These are phyloP conservation scores for Cladosporium halotolerans DNA, from an alignment of 2,329 filamentous ascomycete genomes.

Conservation along the genomic window DNA sequence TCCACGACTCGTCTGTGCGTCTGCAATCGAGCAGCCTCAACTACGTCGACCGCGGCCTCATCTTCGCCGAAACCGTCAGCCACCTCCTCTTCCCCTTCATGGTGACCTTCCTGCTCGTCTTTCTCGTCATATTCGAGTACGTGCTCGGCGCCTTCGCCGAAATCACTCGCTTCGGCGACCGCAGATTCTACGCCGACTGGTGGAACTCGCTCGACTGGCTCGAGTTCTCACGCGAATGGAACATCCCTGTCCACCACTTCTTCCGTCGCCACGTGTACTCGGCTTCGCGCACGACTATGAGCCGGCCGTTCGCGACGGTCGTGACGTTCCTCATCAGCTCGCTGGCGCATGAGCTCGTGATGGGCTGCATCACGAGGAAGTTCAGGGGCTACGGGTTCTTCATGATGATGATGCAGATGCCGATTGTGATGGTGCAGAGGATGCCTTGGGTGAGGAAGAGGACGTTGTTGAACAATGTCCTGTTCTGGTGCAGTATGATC, in stretches of 20 bases:
- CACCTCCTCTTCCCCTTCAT: constrained; percentile 95
- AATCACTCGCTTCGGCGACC: constrained; percentile 75
- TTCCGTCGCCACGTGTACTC: constrained; percentile 90
- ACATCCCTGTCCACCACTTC: constrained; percentile 94
- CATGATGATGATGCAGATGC: constrained; percentile 93
- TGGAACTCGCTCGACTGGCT: constrained; percentile 80
- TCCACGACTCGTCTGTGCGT: constrained; percentile 62
- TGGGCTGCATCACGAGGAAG: constrained; percentile 98
- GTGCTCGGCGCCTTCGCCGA: constrained; percentile 90
- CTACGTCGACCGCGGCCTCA: constrained; percentile 62
- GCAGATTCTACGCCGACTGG: constrained; percentile 81
- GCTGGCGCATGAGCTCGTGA: constrained; percentile 86
- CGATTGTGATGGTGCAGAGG: constrained; percentile 86
- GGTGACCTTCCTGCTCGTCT: constrained; percentile 89
- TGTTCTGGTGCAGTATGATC: constrained; percentile 32
- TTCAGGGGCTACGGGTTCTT: constrained; percentile 88
- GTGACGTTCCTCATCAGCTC: constrained; percentile 90
- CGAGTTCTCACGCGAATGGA: constrained; percentile 95
- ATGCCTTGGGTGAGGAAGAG: constrained; percentile 68
- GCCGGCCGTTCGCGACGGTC: constrained; percentile 68
- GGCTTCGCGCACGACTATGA: constrained; percentile 65
- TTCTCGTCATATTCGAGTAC: constrained; percentile 98
- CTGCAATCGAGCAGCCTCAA: constrained; percentile 42
- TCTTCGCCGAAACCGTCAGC: constrained; percentile 83
- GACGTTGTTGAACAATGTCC: constrained; percentile 61